These are phyloP conservation scores for Ophiostoma australiae DNA, from an alignment of 2,329 filamentous ascomycete genomes.

Conservation along the genomic window DNA sequence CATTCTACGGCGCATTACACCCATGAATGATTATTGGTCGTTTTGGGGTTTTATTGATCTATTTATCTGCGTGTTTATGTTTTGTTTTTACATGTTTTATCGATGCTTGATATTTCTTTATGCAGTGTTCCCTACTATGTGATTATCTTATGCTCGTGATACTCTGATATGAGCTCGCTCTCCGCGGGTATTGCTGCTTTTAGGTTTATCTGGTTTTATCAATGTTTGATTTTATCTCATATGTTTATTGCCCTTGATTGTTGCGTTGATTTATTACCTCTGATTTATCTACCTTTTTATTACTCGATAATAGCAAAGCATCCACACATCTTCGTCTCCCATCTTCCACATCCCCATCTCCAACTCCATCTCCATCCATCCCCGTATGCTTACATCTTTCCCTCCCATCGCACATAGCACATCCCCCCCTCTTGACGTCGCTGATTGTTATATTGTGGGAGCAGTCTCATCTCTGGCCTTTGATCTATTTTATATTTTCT, in stretches of 20 bases:
- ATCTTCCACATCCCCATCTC: constrained; percentile 4
- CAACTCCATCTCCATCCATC: constrained; percentile 31
- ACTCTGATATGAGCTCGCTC: neutral
- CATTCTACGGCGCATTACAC: neutral
- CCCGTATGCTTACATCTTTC: constrained; percentile 31
- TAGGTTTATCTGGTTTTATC: neutral
- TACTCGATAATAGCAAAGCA: neutral
- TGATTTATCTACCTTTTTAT: neutral
- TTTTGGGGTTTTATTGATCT: neutral
- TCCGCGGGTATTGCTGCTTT: neutral
- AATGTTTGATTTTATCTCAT: neutral
- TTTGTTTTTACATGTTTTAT: constrained; percentile 1
- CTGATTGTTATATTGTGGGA: neutral
- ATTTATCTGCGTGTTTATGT: neutral
- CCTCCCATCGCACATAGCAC: neutral
- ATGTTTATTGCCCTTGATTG: neutral
- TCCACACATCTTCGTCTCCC: constrained; percentile 21
- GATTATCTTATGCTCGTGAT: neutral
- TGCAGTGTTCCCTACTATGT: neutral
- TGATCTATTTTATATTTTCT: too few species aligned
- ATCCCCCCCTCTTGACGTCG: neutral
- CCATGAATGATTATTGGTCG: neutral
- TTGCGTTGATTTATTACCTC: neutral
- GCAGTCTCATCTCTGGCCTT: neutral
- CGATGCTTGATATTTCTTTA: neutral